Conservation (phyloP, 2,329 filamentous ascomycete genomes). For the Xylariaceae sp. region DNA sequence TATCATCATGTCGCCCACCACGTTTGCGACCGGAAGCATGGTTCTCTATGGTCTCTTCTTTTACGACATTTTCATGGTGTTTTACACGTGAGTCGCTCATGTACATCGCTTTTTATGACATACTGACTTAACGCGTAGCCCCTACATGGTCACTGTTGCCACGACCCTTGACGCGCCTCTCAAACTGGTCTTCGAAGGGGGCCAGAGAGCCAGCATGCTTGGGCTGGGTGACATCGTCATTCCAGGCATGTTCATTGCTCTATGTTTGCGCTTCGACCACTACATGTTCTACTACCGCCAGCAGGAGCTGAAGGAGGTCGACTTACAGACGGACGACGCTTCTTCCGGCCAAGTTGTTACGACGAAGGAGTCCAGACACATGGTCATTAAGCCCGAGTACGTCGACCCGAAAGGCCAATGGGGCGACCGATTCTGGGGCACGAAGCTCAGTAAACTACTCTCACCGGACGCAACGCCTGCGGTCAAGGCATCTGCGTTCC, state of each 20-base stretch:
- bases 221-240: conserved; percentile 92
- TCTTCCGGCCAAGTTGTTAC: conserved; percentile 34
- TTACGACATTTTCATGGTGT: conserved; percentile 92
- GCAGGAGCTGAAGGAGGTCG: conserved; percentile 41
- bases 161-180: conserved; percentile 87
- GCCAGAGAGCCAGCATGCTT: conserved; percentile 71
- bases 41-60: conserved; percentile 79
- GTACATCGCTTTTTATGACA: neutral
- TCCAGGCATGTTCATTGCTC: conserved; percentile 81
- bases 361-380: conserved; percentile 37
- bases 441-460: conserved; percentile 26
- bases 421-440: conserved; percentile 80
- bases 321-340: conserved; percentile 31
- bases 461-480: conserved; percentile 32
- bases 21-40: conserved; percentile 73
- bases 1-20: conserved; percentile 81
- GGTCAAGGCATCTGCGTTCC: conserved; percentile 51
- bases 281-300: conserved; percentile 74
- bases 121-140: conserved; percentile 40
- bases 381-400: conserved; percentile 48
- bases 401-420: conserved; percentile 64
- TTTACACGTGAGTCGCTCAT: conserved; percentile 59
- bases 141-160: conserved; percentile 82
- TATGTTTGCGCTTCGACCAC: conserved; percentile 87
- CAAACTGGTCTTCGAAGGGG: conserved; percentile 72